A percentile compares a stretch with the other conserved stretches of the same genome.
phyloP scores from a whole-genome alignment of 192 early-diverging fungal species.

The Phlyctochytrium arcticum region DNA sequence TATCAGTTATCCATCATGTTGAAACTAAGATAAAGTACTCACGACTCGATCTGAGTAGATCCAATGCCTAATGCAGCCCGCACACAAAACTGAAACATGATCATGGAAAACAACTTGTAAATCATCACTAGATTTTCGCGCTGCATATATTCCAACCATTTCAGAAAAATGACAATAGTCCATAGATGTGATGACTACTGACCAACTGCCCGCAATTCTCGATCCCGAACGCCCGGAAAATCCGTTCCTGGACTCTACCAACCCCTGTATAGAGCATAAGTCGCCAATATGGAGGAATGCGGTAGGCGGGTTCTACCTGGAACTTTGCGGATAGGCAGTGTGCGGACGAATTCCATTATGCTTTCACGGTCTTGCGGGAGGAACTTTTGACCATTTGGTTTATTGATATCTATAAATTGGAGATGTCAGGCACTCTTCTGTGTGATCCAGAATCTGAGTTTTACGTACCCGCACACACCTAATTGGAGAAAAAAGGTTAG shows the following conservation, averaged over 20 bases:
- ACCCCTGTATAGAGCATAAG: too few relatives aligned
- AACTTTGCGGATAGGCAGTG: constrained; percentile 53
- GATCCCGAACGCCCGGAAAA: constrained; percentile 50
- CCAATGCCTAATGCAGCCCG: constrained; percentile 46
- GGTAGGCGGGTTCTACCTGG: constrained; percentile 24
- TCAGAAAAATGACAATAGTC: too few relatives aligned
- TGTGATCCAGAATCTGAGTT: not conserved
- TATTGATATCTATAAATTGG: constrained; percentile 54
- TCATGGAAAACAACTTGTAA: constrained; percentile 40
- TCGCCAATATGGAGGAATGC: too few relatives aligned
- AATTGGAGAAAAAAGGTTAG: too few relatives aligned
- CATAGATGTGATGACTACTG: not conserved
- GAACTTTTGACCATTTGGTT: constrained; percentile 65
- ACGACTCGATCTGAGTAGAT: constrained; percentile 30
- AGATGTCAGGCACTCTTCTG: not conserved
- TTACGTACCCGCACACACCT: constrained; percentile 23
- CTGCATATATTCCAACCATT: too few relatives aligned
- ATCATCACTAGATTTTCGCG: constrained; percentile 34
- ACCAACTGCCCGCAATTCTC: constrained; percentile 50
- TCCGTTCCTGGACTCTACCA: constrained; percentile 53
- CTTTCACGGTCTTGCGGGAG: constrained; percentile 36
- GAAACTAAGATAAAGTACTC: not conserved
- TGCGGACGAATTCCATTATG: constrained; percentile 44
- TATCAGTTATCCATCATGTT: not conserved
- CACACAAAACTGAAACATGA: constrained; percentile 46